Percentiles rank a stretch among this genome's conserved stretches.
These are phyloP conservation scores for Ustilago loliicola DNA, from an alignment of 1,284 basidiomycete genomes.

Conservation along the genomic window DNA sequence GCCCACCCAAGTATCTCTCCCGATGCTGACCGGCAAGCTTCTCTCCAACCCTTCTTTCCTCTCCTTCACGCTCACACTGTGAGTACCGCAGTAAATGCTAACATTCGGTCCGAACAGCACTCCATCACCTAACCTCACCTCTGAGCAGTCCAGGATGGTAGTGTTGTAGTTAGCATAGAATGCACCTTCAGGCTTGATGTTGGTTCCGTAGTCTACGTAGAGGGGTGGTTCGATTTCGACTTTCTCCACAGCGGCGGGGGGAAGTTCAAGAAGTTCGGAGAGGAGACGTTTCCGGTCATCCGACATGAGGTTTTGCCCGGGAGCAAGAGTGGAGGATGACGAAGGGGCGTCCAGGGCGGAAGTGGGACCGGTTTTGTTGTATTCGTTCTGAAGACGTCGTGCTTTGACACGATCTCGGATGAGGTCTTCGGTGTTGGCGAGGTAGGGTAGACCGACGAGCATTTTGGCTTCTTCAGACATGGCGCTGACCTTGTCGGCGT, in stretches of 20 bases:
- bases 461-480: conserved; percentile 48
- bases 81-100: conserved; percentile 61
- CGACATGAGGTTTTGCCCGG: conserved; percentile 39
- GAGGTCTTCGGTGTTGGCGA: conserved; percentile 44
- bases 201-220: conserved; percentile 60
- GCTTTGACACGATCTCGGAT: conserved; percentile 42
- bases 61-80: conserved; percentile 53
- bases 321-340: conserved; percentile 4
- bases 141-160: conserved; percentile 59
- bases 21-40: conserved; percentile 58
- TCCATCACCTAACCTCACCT: conserved; percentile 55
- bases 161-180: conserved; percentile 64
- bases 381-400: conserved; percentile 38
- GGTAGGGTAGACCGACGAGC: conserved; percentile 49
- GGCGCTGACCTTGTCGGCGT: conserved; percentile 14
- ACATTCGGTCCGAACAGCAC: conserved; percentile 62
- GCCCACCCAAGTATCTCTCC: conserved; percentile 66
- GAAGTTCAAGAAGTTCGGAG: conserved; percentile 29
- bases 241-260: conserved; percentile 5
- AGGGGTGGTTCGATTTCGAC: conserved; percentile 51
- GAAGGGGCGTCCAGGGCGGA: conserved; percentile 26
- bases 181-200: conserved; percentile 61
- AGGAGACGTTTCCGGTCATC: conserved; percentile 40
- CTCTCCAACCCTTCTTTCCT: conserved; percentile 55
- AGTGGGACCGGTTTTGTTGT: conserved; percentile 47